phyloP scores from a whole-genome alignment of 805 yeast genomes.

The Ogataea salicorniae region DNA sequence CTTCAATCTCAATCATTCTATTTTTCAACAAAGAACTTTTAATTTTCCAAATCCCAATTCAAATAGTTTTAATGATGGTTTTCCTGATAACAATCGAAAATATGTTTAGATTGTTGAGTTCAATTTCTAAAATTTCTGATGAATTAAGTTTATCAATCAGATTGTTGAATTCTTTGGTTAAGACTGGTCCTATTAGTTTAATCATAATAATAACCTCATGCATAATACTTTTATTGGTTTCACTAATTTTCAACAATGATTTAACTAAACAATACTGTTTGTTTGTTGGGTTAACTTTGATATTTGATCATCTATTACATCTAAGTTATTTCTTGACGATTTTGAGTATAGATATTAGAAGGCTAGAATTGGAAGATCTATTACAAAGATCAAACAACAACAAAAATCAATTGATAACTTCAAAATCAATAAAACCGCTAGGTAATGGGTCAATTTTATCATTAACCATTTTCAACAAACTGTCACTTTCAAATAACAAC shows the following conservation, averaged over 20 bases:
- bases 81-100: conserved; percentile 42
- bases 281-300: conserved; percentile 43
- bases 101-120: conserved; percentile 39
- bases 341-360: conserved; percentile 59
- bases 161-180: conserved; percentile 32
- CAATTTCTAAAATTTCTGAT: conserved; percentile 36
- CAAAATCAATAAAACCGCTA: conserved; percentile 9
- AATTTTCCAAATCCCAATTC: conserved; percentile 35
- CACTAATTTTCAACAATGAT: conserved; percentile 25
- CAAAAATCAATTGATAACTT: conserved; percentile 9
- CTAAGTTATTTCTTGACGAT: conserved; percentile 61
- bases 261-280: conserved; percentile 36
- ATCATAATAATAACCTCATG: conserved; percentile 26
- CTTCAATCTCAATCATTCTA: conserved; percentile 40
- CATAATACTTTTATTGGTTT: conserved; percentile 17
- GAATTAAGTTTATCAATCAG: conserved; percentile 37
- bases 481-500: not conserved
- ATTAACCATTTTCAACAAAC: conserved; percentile 11
- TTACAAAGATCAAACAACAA: conserved; percentile 24
- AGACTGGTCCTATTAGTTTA: conserved; percentile 35
- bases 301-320: conserved; percentile 57
- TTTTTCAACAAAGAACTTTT: conserved; percentile 31
- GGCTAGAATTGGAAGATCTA: conserved; percentile 57
- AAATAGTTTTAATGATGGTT: conserved; percentile 37
- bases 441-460: conserved; percentile 21